Evolutionary conservation across 2,329 filamentous ascomycete species (phyloP).

Genomic region (Diplodia corticola): DNA sequence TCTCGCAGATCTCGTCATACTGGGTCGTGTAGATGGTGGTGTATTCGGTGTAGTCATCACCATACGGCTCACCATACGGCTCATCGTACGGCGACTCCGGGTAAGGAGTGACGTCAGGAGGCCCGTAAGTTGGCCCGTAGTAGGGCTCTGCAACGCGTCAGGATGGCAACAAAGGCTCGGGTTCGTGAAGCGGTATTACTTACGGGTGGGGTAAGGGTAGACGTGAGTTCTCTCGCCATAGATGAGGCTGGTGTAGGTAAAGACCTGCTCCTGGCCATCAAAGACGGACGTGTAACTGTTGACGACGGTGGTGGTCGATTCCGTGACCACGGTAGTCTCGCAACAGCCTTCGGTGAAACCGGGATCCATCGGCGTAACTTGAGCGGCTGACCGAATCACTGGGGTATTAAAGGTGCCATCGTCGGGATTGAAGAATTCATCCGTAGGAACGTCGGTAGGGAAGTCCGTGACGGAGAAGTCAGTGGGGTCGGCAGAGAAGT

Average conservation of each 20-base stretch:
- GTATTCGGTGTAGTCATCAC: background rate
- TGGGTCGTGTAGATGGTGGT: slow-evolving; percentile 5
- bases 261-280: background rate
- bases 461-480: background rate
- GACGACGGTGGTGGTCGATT: background rate
- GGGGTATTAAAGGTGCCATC: too few species aligned
- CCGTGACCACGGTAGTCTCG: background rate
- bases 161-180: too few species aligned
- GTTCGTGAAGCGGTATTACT: background rate
- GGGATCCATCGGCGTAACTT: background rate
- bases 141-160: too few species aligned
- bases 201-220: background rate
- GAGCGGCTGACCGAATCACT: background rate
- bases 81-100: background rate
- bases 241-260: background rate
- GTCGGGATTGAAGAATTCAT: too few species aligned
- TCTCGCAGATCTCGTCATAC: background rate
- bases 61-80: background rate
- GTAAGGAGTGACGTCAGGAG: background rate
- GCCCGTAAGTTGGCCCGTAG: background rate
- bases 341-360: background rate
- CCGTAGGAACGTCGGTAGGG: too few species aligned
- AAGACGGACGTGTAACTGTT: background rate
- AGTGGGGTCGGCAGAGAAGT: too few species aligned
- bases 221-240: background rate